Evolutionary conservation across 257 asterid species (phyloP).

Genomic region (Agastache rugosa): DNA sequence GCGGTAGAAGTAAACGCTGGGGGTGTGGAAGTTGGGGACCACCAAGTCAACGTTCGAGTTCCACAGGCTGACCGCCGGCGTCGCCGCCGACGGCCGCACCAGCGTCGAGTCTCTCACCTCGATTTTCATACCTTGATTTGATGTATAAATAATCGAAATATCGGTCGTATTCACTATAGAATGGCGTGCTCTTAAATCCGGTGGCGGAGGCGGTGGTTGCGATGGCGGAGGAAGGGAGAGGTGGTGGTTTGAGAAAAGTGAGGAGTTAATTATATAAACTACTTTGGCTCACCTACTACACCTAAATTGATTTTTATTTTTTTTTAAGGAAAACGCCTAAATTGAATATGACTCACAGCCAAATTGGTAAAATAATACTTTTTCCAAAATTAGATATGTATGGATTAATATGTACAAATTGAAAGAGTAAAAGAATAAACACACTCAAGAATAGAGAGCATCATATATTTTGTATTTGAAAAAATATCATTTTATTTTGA

Average conservation of each 20-base stretch:
- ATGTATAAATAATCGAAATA: not conserved
- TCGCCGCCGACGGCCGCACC: constrained; percentile 78
- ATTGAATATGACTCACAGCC: constrained; percentile 14
- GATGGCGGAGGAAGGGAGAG: not conserved
- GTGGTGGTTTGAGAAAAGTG: not conserved
- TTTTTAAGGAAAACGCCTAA: too few species aligned
- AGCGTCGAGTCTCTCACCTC: constrained; percentile 61
- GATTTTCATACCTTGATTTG: constrained; percentile 54
- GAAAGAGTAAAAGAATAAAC: too few species aligned
- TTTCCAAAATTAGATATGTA: not conserved
- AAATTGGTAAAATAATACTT: not conserved
- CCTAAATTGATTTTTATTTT: too few species aligned
- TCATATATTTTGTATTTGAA: too few species aligned
- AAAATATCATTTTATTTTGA: too few species aligned
- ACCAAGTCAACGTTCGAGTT: constrained; percentile 95
- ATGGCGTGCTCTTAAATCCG: not conserved
- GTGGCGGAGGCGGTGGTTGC: constrained; percentile 11
- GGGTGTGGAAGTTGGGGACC: constrained; percentile 97
- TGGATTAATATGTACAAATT: too few species aligned
- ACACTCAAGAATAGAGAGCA: too few species aligned
- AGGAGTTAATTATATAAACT: constrained; percentile 27
- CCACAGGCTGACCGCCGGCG: constrained; percentile 73
- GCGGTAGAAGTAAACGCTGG: constrained; percentile 92
- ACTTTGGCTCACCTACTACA: constrained; percentile 36
- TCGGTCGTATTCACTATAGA: not conserved